phyloP scores from a whole-genome alignment of 768 basidiomycete species.

The Lentinula boryana region DNA sequence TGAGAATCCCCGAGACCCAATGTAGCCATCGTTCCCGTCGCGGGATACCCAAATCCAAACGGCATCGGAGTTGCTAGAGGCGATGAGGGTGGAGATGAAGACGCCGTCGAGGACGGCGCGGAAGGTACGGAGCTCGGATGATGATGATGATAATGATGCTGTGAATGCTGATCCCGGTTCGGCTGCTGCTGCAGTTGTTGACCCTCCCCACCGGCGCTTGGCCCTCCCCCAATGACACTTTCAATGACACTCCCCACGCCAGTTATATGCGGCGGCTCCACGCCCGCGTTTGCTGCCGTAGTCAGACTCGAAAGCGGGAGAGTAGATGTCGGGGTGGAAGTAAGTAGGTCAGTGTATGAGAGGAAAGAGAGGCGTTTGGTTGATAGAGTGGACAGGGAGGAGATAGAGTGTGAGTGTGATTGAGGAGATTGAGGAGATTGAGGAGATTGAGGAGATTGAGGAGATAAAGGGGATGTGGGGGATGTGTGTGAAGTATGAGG shows the following conservation, averaged over 20 bases:
- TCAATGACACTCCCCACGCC: conserved; percentile 38
- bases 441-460: conserved; percentile 10
- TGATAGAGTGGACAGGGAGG: conserved; percentile 37
- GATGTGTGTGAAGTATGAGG: background rate
- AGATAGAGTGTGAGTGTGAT: conserved; percentile 15
- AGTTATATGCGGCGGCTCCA: conserved; percentile 73
- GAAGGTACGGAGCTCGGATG: background rate
- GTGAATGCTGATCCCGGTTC: background rate
- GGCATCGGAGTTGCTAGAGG: background rate
- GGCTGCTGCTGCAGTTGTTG: too few relatives aligned
- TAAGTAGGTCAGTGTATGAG: conserved; percentile 80
- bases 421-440: conserved; percentile 13
- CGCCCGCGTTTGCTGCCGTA: conserved; percentile 43
- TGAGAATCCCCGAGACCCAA: too few relatives aligned
- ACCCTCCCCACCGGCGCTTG: too few relatives aligned
- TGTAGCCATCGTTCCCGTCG: too few relatives aligned
- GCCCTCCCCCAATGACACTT: too few relatives aligned
- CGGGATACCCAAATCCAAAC: conserved; percentile 13
- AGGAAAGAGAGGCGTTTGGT: conserved; percentile 83
- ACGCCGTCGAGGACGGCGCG: background rate
- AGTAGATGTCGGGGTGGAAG: conserved; percentile 68
- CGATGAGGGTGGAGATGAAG: background rate
- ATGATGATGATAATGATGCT: background rate
- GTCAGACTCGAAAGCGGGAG: conserved; percentile 72
- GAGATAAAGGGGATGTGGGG: conserved; percentile 9